Evolutionary conservation across 306 rosid genomes (phyloP).

Genomic region (Styphnolobium japonicum): DNA sequence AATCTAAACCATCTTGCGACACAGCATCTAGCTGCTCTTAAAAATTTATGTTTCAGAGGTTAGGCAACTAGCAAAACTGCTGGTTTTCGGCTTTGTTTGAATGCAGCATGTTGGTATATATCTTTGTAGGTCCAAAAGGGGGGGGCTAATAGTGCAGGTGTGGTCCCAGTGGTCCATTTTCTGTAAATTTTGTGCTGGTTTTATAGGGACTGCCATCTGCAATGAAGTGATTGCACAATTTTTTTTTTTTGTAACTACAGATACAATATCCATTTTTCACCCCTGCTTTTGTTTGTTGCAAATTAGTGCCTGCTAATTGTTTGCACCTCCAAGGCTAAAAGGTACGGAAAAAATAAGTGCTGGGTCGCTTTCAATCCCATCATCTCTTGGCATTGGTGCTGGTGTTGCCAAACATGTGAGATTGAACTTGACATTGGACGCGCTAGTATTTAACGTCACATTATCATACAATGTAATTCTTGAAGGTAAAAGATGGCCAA

Average conservation of each 20-base stretch:
- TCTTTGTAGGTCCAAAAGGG: constrained; percentile 30
- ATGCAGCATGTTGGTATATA: constrained; percentile 36
- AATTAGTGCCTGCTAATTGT: constrained; percentile 5
- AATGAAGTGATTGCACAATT: constrained; percentile 30
- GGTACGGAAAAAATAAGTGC: not conserved
- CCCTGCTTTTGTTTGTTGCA: constrained; percentile 21
- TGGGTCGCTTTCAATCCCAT: constrained; percentile 1
- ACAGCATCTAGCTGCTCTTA: constrained; percentile 37
- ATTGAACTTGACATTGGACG: constrained; percentile 28
- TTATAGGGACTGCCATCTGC: constrained; percentile 27
- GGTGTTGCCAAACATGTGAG: constrained; percentile 5
- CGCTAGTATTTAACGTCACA: not conserved
- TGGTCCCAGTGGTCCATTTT: constrained; percentile 55
- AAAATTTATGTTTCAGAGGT: not conserved
- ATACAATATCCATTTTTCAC: constrained; percentile 25
- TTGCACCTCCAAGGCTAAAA: not conserved
- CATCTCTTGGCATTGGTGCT: not conserved
- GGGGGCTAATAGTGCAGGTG: constrained; percentile 33
- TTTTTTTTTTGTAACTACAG: constrained; percentile 26
- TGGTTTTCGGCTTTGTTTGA: constrained; percentile 30
- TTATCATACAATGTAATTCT: not conserved
- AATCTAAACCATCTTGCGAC: constrained; percentile 50
- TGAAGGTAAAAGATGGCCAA: not conserved
- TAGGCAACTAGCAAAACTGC: constrained; percentile 9
- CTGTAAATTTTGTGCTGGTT: constrained; percentile 24